Evolutionary conservation across 768 basidiomycete genomes (phyloP).

Genomic region (Pholiota conissans): DNA sequence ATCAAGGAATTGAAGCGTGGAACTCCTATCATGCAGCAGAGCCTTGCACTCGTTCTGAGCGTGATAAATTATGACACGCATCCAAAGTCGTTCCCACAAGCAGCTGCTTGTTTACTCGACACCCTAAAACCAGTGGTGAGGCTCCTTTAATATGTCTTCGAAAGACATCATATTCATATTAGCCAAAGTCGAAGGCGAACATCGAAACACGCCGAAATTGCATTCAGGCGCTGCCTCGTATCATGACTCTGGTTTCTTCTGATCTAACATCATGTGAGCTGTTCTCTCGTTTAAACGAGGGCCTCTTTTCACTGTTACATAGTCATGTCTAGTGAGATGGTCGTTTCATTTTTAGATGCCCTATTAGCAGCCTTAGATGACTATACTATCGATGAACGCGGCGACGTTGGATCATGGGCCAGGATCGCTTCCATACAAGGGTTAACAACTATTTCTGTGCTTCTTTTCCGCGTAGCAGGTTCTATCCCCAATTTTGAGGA

Average conservation of each 20-base stretch:
- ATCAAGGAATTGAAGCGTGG: conserved; percentile 60
- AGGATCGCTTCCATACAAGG: conserved; percentile 77
- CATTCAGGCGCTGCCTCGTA: conserved; percentile 46
- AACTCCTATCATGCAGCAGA: conserved; percentile 63
- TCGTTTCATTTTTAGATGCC: conserved; percentile 52
- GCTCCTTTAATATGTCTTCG: conserved; percentile 8
- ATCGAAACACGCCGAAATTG: conserved; percentile 42
- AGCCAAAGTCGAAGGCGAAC: conserved; percentile 28
- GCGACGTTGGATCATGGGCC: conserved; percentile 96
- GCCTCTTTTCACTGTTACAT: conserved; percentile 12
- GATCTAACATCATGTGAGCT: conserved; percentile 46
- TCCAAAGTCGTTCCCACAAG: conserved; percentile 53
- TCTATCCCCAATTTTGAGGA: conserved; percentile 45
- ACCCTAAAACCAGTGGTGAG: conserved; percentile 58
- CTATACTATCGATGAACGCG: conserved; percentile 92
- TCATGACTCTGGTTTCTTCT: conserved; percentile 45
- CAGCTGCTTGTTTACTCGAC: conserved; percentile 57
- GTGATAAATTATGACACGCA: conserved; percentile 61
- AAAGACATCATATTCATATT: not conserved
- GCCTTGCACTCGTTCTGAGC: conserved; percentile 70
- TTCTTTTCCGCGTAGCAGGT: conserved; percentile 46
- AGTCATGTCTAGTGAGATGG: conserved; percentile 50
- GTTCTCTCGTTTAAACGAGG: conserved; percentile 8
- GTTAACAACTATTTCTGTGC: conserved; percentile 51
- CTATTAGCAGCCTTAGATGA: conserved; percentile 78